Evolutionary conservation across 1,284 basidiomycete species (phyloP), one percentile per base, ranked within the genome.

Genomic region (Ceratobasidium sp.): DNA sequence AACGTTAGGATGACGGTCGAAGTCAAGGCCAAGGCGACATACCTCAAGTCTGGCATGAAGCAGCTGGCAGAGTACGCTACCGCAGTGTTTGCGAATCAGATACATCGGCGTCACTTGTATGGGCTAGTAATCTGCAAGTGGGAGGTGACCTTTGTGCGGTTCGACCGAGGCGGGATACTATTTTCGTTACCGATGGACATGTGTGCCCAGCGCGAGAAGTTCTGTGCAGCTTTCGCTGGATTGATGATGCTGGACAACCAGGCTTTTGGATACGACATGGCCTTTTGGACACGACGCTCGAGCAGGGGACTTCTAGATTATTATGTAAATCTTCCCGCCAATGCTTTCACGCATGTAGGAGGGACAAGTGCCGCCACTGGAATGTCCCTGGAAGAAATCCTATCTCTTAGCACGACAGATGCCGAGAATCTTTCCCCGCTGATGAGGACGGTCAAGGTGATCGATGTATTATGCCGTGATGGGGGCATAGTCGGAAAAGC

Each of bases 81-180:
- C 44, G n/a, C 15, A 18, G 12, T 69, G 68, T 70, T 70, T 33
- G 26, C 49, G 4, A 10, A 70, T 23, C 68, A 55, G 33, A 3
- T 70, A n/a, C 51, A 56, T 33, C 68, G 68, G 39, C 68, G 68
- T 18, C 51, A 70, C 39, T n/a, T 55, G 12, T 70, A 39, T 40
- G 18, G 18, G 4, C 18, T 56, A 26, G 42, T 42, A 26, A 42
- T 70, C 2, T 56, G 53, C 28, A 53, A 53, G 26, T 28, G 10
- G 2, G 12, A 70, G 12, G 68, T 28, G 33, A 70, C 68, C 20
- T 39, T 56, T 51, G 51, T 40, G 39, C 68, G 49, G 3, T 70
- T 70, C 39, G 68, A 70, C 51, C 49, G 53, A 12, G 28, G 49
- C 20, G 68, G 68, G 33, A 56, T 70, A 12, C 33, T 70, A 7